Evolutionary conservation across 805 yeast species (phyloP), one percentile per base, ranked within the genome.

Genomic region (Starmerella stigmatis): DNA sequence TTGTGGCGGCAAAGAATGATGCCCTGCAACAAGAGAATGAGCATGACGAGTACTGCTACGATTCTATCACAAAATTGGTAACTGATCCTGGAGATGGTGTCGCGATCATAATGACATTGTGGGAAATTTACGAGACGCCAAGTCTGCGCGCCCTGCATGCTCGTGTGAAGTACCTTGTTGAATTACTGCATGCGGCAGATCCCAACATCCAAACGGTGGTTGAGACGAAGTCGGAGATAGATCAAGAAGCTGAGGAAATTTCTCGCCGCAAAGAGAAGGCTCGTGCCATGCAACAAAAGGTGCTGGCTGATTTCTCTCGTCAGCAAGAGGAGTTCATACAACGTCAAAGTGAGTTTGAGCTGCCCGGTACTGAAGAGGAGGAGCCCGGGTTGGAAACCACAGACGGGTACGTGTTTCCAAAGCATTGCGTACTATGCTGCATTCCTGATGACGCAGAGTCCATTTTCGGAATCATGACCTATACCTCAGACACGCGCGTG

Each of bases 351-450:
- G 64, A 58, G 5, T 39, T 45, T 48, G 79, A 72, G 6, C 44
- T 62, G 61, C 9, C 34, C 25, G 10, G 36, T 12, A 10, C 21
- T 6, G 48, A 76, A 68, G 57, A 52, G 17, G 66, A 60, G 20
- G 64, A 57, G 3, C 16, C 2, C 2, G 30, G n/a, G 17, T 46
- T 43, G 17, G 48, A 32, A 11, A 49, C 37, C 19, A 33, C 44
- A 19, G 57, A 50, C 30, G 62, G 54, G 29, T 58, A 49, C 12
- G 39, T 42, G 12, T 84, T 74, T 54, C 92, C 94, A 0, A 77
- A 76, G 25, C 81, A 77, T 51, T 86, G 95, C 60, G 78, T 86
- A 30, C 64, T 86, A 13, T 86, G 95, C 60, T 86, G 85, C 53
- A 82, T 81, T 75, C 79, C 85, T 0, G 72, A 78, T 1, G 70